Percentiles rank a stretch among this genome's conserved stretches.
Conservation (phyloP, 129 eudicot species). For the Saposhnikovia divaricata region DNA sequence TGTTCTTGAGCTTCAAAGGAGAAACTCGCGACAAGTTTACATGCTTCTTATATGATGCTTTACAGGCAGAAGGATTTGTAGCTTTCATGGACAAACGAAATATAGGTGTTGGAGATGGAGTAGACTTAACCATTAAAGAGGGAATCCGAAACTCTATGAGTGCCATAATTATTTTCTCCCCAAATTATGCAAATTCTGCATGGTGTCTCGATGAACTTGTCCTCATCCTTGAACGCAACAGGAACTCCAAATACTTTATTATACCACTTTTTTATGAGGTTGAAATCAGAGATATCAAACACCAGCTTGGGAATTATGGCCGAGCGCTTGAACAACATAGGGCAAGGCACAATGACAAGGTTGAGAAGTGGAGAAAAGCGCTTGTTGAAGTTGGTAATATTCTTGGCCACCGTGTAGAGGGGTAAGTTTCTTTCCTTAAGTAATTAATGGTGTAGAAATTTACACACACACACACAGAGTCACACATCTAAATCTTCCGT, state of each 20-base stretch:
- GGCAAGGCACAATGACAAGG: background rate
- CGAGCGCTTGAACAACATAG: background rate
- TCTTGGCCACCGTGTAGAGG: background rate
- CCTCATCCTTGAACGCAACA: background rate
- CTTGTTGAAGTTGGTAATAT: background rate
- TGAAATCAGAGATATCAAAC: background rate
- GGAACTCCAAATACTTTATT: background rate
- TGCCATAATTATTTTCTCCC: background rate
- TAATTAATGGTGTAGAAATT: no score
- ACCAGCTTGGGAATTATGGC: background rate
- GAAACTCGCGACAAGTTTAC: background rate
- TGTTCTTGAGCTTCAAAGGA: background rate
- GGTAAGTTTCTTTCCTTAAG: background rate
- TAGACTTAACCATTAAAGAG: background rate
- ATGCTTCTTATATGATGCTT: background rate
- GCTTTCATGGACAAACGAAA: background rate
- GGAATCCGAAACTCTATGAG: background rate
- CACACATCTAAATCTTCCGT: no score
- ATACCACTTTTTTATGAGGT: background rate
- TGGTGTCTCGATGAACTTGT: conserved; percentile 4
- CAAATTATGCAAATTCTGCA: background rate
- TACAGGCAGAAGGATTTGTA: background rate
- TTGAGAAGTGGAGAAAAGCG: background rate
- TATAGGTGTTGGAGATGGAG: background rate
- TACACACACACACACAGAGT: no score